Percentiles rank a stretch among this genome's conserved stretches.
phyloP scores from a whole-genome alignment of 306 rosid genomes.

The Trifolium subterraneum region DNA sequence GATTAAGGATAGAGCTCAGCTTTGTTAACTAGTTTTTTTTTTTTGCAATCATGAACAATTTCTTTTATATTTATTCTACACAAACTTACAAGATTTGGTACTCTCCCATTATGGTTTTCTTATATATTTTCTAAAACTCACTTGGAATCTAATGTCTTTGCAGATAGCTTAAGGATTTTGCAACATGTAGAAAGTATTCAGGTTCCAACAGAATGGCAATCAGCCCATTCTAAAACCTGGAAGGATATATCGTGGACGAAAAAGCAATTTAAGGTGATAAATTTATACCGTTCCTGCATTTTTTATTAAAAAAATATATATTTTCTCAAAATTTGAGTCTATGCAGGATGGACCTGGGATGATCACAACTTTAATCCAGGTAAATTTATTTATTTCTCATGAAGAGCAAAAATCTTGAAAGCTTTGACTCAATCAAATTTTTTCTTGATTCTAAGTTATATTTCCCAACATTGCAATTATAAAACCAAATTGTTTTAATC shows the following conservation, averaged over 20 bases:
- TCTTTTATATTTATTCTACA: slow-evolving; percentile 29
- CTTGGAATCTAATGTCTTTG: slow-evolving; percentile 35
- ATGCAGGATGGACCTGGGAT: slow-evolving; percentile 77
- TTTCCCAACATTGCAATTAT: slow-evolving; percentile 5
- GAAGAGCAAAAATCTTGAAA: too few species aligned
- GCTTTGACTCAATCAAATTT: slow-evolving; percentile 14
- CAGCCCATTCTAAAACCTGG: slow-evolving; percentile 64
- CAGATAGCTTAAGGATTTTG: slow-evolving; percentile 84
- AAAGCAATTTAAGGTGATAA: slow-evolving; percentile 69
- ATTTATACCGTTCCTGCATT: not conserved
- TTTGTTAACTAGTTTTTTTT: not conserved
- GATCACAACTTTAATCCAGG: slow-evolving; percentile 73
- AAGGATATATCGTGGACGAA: slow-evolving; percentile 68
- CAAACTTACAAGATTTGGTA: not conserved
- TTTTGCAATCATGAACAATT: slow-evolving; percentile 20
- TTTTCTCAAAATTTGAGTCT: slow-evolving; percentile 31
- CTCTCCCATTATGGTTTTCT: slow-evolving; percentile 3
- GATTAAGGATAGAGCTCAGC: slow-evolving; percentile 25
- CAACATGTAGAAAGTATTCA: slow-evolving; percentile 71
- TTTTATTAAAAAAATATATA: too few species aligned
- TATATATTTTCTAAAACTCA: slow-evolving; percentile 33
- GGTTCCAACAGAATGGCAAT: slow-evolving; percentile 71
- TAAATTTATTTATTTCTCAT: too few species aligned
- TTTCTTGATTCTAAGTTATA: slow-evolving; percentile 27
- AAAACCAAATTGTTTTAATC: slow-evolving; percentile 40